A percentile compares a stretch with the other conserved stretches of the same genome.
phyloP scores from a whole-genome alignment of 2,329 filamentous ascomycete genomes.

The Sporothrix curviconia region DNA sequence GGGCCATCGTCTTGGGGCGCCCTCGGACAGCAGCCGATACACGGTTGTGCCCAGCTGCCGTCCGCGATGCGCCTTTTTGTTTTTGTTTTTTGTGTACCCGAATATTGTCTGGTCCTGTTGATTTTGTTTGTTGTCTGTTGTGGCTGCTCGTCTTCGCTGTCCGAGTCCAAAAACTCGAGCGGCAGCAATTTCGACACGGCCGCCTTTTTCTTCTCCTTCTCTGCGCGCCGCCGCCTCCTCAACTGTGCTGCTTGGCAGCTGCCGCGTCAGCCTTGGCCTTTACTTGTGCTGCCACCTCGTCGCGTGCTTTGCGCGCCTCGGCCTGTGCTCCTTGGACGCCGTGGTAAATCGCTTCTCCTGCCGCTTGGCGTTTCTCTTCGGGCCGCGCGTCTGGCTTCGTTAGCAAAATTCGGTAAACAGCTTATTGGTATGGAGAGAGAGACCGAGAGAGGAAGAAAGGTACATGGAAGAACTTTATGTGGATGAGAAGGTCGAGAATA shows the following conservation, averaged over 20 bases:
- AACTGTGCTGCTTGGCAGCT: conserved; percentile 16
- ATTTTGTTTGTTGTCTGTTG: conserved; percentile 15
- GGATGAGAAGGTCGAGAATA: too few relatives aligned
- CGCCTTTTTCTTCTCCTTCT: too few relatives aligned
- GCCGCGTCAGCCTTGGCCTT: conserved; percentile 17
- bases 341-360: conserved; percentile 49
- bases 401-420: not conserved
- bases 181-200: conserved; percentile 42
- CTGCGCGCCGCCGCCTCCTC: conserved; percentile 15
- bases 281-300: conserved; percentile 17
- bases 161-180: conserved; percentile 49
- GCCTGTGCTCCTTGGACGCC: too few relatives aligned
- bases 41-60: conserved; percentile 46
- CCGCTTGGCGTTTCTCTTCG: conserved; percentile 47
- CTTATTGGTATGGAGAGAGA: not conserved
- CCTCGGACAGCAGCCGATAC: conserved; percentile 42
- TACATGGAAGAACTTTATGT: too few relatives aligned
- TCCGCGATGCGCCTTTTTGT: conserved; percentile 36
- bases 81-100: too few relatives aligned
- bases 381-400: conserved; percentile 39
- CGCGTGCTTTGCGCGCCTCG: conserved; percentile 34
- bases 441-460: not conserved
- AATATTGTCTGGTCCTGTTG: too few relatives aligned
- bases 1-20: conserved; percentile 42
- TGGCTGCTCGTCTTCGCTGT: conserved; percentile 36